A percentile compares a stretch with the other conserved stretches of the same genome.
phyloP scores from a whole-genome alignment of 2,329 filamentous ascomycete genomes.

The Sphaerulina populicola region DNA sequence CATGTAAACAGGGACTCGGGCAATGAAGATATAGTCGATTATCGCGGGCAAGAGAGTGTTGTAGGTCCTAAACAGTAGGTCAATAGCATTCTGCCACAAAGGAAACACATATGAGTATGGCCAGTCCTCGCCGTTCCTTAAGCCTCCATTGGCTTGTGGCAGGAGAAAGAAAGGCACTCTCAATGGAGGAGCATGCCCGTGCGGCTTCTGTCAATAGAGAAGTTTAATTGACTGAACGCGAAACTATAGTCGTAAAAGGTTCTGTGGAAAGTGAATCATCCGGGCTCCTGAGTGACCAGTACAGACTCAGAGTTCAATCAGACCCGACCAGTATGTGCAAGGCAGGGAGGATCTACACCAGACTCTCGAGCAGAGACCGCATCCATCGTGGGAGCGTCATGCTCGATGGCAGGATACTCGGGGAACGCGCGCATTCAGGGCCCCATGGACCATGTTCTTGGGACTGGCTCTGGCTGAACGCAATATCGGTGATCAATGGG shows the following conservation, averaged over 20 bases:
- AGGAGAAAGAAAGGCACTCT: neutral
- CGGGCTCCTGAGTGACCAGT: neutral
- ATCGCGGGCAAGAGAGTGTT: neutral
- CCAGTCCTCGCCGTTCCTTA: neutral
- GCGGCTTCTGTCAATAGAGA: neutral
- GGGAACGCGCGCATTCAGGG: neutral
- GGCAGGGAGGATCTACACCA: neutral
- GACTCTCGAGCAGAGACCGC: neutral
- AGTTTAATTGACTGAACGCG: neutral
- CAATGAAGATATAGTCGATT: slow-evolving; percentile 15
- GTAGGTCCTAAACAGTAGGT: slow-evolving; percentile 8
- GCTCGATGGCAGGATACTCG: neutral
- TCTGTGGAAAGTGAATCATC: neutral
- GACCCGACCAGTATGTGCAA: neutral
- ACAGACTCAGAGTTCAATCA: neutral
- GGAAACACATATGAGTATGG: slow-evolving; percentile 4
- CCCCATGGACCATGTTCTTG: neutral
- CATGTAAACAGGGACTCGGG: slow-evolving; percentile 11
- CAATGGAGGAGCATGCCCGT: neutral
- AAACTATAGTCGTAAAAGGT: neutral
- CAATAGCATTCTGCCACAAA: slow-evolving; percentile 16
- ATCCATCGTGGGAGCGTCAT: neutral
- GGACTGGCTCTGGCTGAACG: neutral
- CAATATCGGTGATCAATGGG: neutral
- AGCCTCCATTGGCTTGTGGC: neutral